Percentiles rank a stretch among this genome's conserved stretches.
Conservation (phyloP, 2,329 filamentous ascomycete species). For the Epichloe sibirici region DNA sequence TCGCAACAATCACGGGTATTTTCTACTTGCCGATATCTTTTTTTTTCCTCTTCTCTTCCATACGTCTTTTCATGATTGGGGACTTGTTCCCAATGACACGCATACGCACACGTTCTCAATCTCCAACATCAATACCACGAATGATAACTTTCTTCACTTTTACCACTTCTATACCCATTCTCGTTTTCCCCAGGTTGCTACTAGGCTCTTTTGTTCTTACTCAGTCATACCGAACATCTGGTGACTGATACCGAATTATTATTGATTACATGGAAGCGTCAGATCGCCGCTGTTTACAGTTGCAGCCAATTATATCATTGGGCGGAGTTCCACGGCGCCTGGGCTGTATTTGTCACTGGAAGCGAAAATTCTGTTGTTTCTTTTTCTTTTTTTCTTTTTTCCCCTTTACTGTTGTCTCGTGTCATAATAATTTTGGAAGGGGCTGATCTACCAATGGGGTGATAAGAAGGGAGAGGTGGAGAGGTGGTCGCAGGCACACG, state of each 20-base stretch:
- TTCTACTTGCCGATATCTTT: too few relatives aligned
- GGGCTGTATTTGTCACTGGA: background rate
- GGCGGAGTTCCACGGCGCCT: conserved; percentile 13
- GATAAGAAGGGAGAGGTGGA: background rate
- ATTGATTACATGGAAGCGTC: background rate
- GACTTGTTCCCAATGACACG: background rate
- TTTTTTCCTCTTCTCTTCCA: too few relatives aligned
- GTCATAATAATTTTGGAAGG: background rate
- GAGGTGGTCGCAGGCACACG: too few relatives aligned
- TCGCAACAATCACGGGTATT: too few relatives aligned
- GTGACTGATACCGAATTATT: background rate
- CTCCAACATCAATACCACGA: background rate
- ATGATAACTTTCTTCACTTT: background rate
- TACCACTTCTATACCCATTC: background rate
- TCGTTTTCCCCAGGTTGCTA: background rate
- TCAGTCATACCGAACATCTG: background rate
- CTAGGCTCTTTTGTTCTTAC: background rate
- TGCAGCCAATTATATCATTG: background rate
- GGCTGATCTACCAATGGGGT: background rate
- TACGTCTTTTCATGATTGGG: background rate
- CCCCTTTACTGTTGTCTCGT: background rate
- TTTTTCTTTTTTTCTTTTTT: background rate
- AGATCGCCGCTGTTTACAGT: background rate
- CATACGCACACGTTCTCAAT: background rate
- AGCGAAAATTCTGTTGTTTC: background rate